Base-by-base conservation (phyloP, 257 asterid genomes). In the Ligustrum vulgare region DNA sequence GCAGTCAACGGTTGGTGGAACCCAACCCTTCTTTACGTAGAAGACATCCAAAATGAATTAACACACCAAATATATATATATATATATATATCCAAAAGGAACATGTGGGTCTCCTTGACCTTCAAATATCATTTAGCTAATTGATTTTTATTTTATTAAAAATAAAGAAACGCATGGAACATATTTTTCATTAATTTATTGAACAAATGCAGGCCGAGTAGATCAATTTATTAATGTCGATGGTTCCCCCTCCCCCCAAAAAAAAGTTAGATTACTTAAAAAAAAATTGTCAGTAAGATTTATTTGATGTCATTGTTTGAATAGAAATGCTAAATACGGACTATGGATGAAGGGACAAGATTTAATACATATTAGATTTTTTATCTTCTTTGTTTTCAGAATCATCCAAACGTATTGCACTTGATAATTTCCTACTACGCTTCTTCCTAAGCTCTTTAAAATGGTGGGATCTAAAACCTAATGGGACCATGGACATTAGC, bases 1-100 rank as follows among this genome's bases (percentile, higher is more conserved):
- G 78, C 83, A 72, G 25, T 73, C 77, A 45, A 36, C 35, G 18
- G 69, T 76, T 82, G 81, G 85, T 60, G 73, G 60, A 45, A 33
- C n/a, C 63, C 35, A 16, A 66, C 34, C 16, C 80, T 25, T 13
- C 91, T 87, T 87, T 70, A 85, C 89, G 83, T 87, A 84, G 85
- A 87, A 87, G 89, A 82, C 45, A 87, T 82, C 71, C 76, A 70
- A 77, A 67, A 18, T 60, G 25, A 60, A 60, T 58, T 22, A 23
- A 69, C 16, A 22, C 62, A 49, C 22, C 12, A 25, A 65, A n/a
- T n/a, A n/a, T n/a, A n/a, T n/a, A n/a, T n/a, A n/a, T n/a, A n/a
- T n/a, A n/a, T n/a, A n/a, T n/a, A n/a, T n/a, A n/a, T n/a, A n/a
- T 60, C 18, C 10, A 10, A 12, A 72, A 15, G 32, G 7, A 8